Evolutionary conservation across 371 early-diverging fungal genomes (phyloP), one percentile per base, ranked within the genome.

Genomic region (Actinomucor elegans): DNA sequence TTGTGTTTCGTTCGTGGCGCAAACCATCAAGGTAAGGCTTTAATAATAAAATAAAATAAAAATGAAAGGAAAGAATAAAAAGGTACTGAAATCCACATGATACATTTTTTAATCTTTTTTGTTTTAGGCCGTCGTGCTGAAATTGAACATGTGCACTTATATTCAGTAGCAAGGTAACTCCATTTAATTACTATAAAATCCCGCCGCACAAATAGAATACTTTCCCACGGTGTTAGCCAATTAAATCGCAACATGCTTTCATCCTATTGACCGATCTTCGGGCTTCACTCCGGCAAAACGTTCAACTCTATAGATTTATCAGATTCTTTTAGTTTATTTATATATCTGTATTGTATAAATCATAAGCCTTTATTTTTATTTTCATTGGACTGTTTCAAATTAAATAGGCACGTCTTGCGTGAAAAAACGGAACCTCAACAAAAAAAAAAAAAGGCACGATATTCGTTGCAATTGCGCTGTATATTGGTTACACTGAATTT

Each of bases 201-300:
- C 40, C 43, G 33, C 40, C 52, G 29, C 50, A 34, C 23, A 17
- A 48, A 33, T 3, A 10, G 31, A 47, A 60, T n/a, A n/a, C n/a
- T 48, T 71, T 68, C 55, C 69, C 70, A 56, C 64, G 62, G 14
- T 53, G 37, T 12, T 52, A 59, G 45, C 68, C 57, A 54, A 72
- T 73, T 62, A 66, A 7, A 2, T 11, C 26, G 2, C 8, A 9
- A 0, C 2, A 2, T 27, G 17, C 34, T 3, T 18, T 6, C 32
- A 12, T 27, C 27, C 28, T 34, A 35, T 46, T 54, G 31, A 46
- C 55, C 37, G 47, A 46, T 54, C 38, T 33, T 54, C 47, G 46
- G 55, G 10, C 37, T 11, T 28, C 20, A n/a, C 15, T 37, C 43
- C 43, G 52, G 52, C 4, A 52, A 34, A 52, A 43, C 11, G 32